These are phyloP conservation scores for Phytophthora agathidicida DNA, from an alignment of 352 stramenopile genomes.

Conservation along the genomic window DNA sequence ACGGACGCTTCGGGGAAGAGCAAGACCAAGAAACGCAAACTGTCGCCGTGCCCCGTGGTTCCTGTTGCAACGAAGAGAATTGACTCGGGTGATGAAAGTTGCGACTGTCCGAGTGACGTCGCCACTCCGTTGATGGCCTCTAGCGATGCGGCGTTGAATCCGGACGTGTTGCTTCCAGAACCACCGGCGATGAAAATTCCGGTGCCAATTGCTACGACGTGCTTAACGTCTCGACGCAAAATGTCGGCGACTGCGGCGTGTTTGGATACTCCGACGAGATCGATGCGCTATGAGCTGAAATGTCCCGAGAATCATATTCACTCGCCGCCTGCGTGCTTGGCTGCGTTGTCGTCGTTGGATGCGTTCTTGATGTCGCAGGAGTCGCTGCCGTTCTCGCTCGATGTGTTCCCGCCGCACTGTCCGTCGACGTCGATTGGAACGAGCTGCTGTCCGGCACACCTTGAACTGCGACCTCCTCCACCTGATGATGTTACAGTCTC, in stretches of 20 bases:
- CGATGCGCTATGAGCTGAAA: constrained; percentile 53
- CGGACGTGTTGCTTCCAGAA: constrained; percentile 21
- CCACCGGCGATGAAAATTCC: constrained; percentile 2
- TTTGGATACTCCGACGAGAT: constrained; percentile 26
- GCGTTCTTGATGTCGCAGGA: constrained; percentile 45
- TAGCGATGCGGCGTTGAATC: constrained; percentile 9
- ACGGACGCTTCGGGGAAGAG: constrained; percentile 9
- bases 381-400: constrained; percentile 34
- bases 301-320: constrained; percentile 68
- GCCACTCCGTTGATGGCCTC: constrained; percentile 14
- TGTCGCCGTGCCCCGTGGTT: constrained; percentile 23
- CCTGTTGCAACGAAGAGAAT: background rate
- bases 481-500: constrained; percentile 10
- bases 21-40: constrained; percentile 45
- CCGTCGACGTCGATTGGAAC: constrained; percentile 33
- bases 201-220: constrained; percentile 5
- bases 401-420: constrained; percentile 35
- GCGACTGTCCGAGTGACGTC: constrained; percentile 38
- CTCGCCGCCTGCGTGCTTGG: constrained; percentile 60
- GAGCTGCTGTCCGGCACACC: constrained; percentile 43
- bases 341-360: constrained; percentile 50
- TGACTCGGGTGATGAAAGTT: constrained; percentile 24
- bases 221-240: constrained; percentile 19
- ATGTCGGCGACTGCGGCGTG: constrained; percentile 23
- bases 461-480: constrained; percentile 37